Evolutionary conservation across 352 stramenopile species (phyloP), one percentile per base, ranked within the genome.

Genomic region (Globisporangium takayamanum): DNA sequence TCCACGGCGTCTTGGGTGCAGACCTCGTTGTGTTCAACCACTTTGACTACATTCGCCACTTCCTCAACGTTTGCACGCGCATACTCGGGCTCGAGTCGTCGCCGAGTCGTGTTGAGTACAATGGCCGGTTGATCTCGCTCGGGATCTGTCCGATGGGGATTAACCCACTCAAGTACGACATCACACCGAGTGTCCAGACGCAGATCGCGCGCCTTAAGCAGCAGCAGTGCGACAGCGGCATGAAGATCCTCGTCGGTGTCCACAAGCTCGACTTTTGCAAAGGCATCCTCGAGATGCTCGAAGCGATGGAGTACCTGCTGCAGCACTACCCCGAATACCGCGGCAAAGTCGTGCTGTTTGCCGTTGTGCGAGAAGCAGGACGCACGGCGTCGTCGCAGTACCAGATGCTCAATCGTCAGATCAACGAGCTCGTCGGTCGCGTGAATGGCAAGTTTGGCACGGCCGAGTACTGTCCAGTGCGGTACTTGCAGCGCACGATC

Each of bases 331-430:
- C 88, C 58, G 84, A 96, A 49, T 97, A 96, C 26, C 95, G 97
- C 52, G 91, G 95, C 33, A 96, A 97, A 45, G 74, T 98, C 0
- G 88, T 98, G 28, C 76, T 98, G 54, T 96, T 98, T 54, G 94
- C 89, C 2, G 94, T 99, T n/a, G 95, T 96, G 26, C 77, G 81
- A 0, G 81, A 91, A 42, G 68, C 67, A 11, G 81, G 81, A 3
- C 77, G 81, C 15, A 89, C 77, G 12, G 69, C 79, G 5, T 87
- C 81, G 3, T 57, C 73, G 58, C 84, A 82, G 67, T 93, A 88
- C 76, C 74, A 77, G 67, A 94, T 88, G 75, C 78, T 88, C 44
- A 92, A 78, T 55, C 84, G 87, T 2, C 85, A 96, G 63, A 89
- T 97, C 26, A 95, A 96, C 59, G 84, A 96, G 66, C 72, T 96